Evolutionary conservation across 805 yeast genomes (phyloP), one percentile per base, ranked within the genome.

Genomic region (Yamadazyma laniorum): DNA sequence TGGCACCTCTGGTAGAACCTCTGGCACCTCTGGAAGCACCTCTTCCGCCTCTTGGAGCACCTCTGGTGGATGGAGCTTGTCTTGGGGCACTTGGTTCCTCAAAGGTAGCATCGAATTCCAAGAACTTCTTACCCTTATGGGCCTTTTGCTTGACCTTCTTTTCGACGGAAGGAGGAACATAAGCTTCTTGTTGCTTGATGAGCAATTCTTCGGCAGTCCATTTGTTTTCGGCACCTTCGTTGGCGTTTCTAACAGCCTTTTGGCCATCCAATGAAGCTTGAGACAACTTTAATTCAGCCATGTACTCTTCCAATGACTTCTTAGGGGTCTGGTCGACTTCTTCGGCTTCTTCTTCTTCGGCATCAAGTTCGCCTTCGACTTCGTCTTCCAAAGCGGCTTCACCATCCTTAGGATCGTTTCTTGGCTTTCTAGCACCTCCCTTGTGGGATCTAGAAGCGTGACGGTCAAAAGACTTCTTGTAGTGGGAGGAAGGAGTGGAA

Each of bases 241-340:
- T 79, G 55, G 82, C 75, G 58, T 67, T 49, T 67, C 77, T 72
- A 34, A 58, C 45, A 25, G 64, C 49, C 50, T 61, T 61, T 39
- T 57, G 51, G 33, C 60, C 57, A 22, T 51, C 64, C 51, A 70
- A 65, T 39, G 63, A 63, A 35, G 62, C 61, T 53, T 67, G 71
- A 50, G 71, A 63, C 45, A 67, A 58, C 58, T 71, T 63, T 59
- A 72, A 65, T 68, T 83, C 88, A 56, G 80, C 80, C 64, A 88
- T 79, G 83, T 85, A 91, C 58, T 89, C 95, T 56, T 82, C 88
- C 58, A 86, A 80, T 43, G 96, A 83, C 73, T 79, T 80, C 61
- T 67, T 65, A 43, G 60, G 74, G 39, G 59, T 68, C 38, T 47
- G 65, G 32, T 54, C 73, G 44, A 62, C 65, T 29, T 52, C 59